These are phyloP conservation scores for Hansenula sp. DNA, from an alignment of 1,139 yeast species.

Conservation along the genomic window DNA sequence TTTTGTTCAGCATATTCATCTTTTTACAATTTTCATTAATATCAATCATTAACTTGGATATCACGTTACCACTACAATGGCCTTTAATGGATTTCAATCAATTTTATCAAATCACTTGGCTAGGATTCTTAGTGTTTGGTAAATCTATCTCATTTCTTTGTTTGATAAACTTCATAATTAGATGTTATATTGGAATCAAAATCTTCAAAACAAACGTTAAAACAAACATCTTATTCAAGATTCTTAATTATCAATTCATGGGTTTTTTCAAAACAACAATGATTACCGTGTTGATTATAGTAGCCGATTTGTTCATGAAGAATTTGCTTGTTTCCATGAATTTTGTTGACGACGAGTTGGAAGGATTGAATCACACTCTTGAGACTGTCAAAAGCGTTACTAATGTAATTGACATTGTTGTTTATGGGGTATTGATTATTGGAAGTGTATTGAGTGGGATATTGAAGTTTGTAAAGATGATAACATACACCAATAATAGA, in stretches of 20 bases:
- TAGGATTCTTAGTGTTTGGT: constrained; percentile 13
- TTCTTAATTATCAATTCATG: constrained; percentile 18
- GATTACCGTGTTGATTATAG: background rate
- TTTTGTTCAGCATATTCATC: constrained; percentile 13
- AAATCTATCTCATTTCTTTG: constrained; percentile 16
- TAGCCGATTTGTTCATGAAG: background rate
- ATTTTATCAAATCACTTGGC: constrained; percentile 13
- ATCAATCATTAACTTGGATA: constrained; percentile 13
- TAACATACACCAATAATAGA: too few species aligned
- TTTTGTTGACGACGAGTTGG: background rate
- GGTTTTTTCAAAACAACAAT: constrained; percentile 11
- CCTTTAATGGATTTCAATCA: constrained; percentile 4
- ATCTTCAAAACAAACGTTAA: constrained; percentile 12
- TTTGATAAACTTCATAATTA: constrained; percentile 13
- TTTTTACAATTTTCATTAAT: constrained; percentile 16
- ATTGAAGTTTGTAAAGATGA: background rate
- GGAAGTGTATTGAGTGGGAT: background rate
- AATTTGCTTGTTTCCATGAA: background rate
- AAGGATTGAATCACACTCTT: background rate
- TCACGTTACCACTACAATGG: constrained; percentile 6
- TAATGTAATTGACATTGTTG: background rate
- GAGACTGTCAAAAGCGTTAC: background rate
- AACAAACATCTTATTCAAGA: constrained; percentile 15
- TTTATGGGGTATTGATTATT: background rate
- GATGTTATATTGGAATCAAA: constrained; percentile 19